These are phyloP conservation scores for Citrus reticulata DNA, from an alignment of 345 rosid genomes.

Conservation along the genomic window DNA sequence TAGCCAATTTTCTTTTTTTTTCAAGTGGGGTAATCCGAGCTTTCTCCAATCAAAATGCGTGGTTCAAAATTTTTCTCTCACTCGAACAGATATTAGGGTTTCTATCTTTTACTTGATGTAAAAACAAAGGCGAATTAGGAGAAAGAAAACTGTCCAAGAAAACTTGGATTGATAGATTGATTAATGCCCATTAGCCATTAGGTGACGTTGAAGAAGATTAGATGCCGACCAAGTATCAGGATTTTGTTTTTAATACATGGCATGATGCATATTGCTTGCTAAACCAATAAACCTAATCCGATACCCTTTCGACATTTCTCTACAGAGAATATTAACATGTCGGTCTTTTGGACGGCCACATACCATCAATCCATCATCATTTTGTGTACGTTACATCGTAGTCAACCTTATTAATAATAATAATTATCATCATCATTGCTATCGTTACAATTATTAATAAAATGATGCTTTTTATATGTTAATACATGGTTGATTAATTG, in stretches of 20 bases:
- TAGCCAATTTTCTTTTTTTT: background rate
- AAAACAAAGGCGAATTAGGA: no score
- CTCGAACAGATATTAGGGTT: background rate
- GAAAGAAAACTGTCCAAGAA: no score
- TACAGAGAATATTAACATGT: constrained; percentile 14
- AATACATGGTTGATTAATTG: no score
- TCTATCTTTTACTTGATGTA: background rate
- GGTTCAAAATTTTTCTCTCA: background rate
- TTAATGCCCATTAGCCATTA: background rate
- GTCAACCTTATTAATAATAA: constrained; percentile 11
- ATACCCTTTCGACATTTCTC: background rate
- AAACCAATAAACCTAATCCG: constrained; percentile 26
- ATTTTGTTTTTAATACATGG: constrained; percentile 22
- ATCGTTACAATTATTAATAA: background rate
- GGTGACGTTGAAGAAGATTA: constrained; percentile 22
- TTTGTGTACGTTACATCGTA: constrained; percentile 3
- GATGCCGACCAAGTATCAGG: constrained; percentile 52
- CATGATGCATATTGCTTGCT: constrained; percentile 30
- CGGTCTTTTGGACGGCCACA: constrained; percentile 29
- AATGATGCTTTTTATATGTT: background rate
- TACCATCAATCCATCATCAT: constrained; percentile 11
- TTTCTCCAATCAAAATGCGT: background rate
- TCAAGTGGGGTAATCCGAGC: no score
- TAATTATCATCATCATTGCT: background rate
- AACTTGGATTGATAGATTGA: background rate